phyloP scores from a whole-genome alignment of 1,284 basidiomycete genomes.

The Peniophora sp. region DNA sequence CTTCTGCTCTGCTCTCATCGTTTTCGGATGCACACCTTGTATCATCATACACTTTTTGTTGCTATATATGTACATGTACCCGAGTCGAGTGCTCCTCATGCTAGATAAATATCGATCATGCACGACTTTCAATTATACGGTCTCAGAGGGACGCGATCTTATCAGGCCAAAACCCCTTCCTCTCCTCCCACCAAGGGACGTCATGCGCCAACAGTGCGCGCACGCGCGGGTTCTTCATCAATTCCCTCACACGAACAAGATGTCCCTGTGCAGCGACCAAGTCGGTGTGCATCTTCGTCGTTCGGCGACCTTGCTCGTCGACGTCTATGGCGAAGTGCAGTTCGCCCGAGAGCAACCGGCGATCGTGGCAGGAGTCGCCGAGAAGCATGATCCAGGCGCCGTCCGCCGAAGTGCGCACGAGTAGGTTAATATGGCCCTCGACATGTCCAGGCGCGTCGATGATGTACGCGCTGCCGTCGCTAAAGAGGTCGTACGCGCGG shows the following conservation, averaged over 20 bases:
- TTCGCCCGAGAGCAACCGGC: slow-evolving; percentile 40
- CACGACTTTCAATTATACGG: too few species aligned
- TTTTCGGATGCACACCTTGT: too few species aligned
- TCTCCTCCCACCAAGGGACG: slow-evolving; percentile 33
- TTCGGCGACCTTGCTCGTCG: slow-evolving; percentile 18
- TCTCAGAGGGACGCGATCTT: neutral
- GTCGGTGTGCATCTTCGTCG: slow-evolving; percentile 33
- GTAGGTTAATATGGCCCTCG: slow-evolving; percentile 42
- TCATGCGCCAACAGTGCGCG: slow-evolving; percentile 41
- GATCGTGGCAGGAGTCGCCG: slow-evolving; percentile 49
- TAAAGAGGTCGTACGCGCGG: slow-evolving; percentile 42
- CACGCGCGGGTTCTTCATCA: slow-evolving; percentile 29
- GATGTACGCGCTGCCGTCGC: slow-evolving; percentile 50
- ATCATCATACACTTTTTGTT: too few species aligned
- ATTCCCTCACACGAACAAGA: slow-evolving; percentile 26
- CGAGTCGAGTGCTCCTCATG: too few species aligned
- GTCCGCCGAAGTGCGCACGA: slow-evolving; percentile 47
- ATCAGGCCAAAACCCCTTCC: slow-evolving; percentile 20
- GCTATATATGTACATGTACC: too few species aligned
- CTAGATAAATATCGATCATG: too few species aligned
- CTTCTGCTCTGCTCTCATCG: too few species aligned
- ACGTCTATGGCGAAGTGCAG: slow-evolving; percentile 23
- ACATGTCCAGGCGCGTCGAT: slow-evolving; percentile 50
- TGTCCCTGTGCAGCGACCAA: slow-evolving; percentile 29
- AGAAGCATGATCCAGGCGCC: slow-evolving; percentile 53